Evolutionary conservation across 108 stramenopile genomes (phyloP), one percentile per base, ranked within the genome.

Genomic region (Nitzschia inconspicua): DNA sequence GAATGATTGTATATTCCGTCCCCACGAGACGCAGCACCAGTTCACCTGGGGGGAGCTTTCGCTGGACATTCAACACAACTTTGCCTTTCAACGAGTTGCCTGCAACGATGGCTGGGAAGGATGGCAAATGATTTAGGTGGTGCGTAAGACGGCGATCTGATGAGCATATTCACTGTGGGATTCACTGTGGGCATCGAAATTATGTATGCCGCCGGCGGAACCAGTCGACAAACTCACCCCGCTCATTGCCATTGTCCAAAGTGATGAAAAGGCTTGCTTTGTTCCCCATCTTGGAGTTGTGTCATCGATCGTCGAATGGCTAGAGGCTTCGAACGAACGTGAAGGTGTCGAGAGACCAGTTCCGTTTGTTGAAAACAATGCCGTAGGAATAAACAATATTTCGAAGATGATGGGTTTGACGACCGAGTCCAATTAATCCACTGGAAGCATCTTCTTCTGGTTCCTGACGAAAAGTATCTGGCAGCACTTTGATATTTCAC

Each of bases 281-380:
- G 0, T 65, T 36, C 6, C 65, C 65, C 65, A 65, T 65, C 37
- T n/a, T n/a, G n/a, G n/a, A n/a, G n/a, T n/a, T n/a, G n/a, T n/a
- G n/a, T n/a, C n/a, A n/a, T n/a, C n/a, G n/a, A n/a, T n/a, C n/a
- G n/a, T n/a, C n/a, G n/a, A n/a, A n/a, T n/a, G n/a, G n/a, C n/a
- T n/a, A n/a, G n/a, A n/a, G n/a, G n/a, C n/a, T n/a, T n/a, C n/a
- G n/a, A n/a, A n/a, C n/a, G n/a, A n/a, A n/a, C n/a, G n/a, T n/a
- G n/a, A n/a, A n/a, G n/a, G n/a, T n/a, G n/a, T n/a, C n/a, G n/a
- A n/a, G n/a, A n/a, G n/a, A n/a, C n/a, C n/a, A n/a, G n/a, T n/a
- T n/a, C n/a, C n/a, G n/a, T n/a, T n/a, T n/a, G n/a, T n/a, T n/a
- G n/a, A n/a, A n/a, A n/a, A n/a, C n/a, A n/a, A n/a, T n/a, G n/a